Percentiles rank a stretch among this genome's conserved stretches.
phyloP scores from a whole-genome alignment of 257 asterid genomes.

The Solanum chilense region DNA sequence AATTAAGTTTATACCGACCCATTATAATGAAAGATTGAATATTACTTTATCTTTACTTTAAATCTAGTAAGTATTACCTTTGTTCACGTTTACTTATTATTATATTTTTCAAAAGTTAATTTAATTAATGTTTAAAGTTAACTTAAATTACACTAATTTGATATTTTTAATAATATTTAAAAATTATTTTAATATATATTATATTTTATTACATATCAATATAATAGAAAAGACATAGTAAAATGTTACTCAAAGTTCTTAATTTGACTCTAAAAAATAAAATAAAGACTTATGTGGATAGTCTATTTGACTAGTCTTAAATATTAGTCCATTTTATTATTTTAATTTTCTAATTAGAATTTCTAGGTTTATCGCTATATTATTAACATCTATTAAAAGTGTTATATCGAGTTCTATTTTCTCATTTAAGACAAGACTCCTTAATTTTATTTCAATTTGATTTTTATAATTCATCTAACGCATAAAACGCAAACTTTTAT shows the following conservation, averaged over 20 bases:
- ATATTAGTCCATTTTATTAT: neutral
- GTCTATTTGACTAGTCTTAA: neutral
- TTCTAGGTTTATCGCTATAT: neutral
- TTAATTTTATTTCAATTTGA: neutral
- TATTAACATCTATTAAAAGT: neutral
- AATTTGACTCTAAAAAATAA: too few species aligned
- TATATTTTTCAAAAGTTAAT: too few species aligned
- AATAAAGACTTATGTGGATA: too few species aligned
- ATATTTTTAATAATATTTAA: too few species aligned
- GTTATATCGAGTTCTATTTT: neutral
- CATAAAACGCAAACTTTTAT: neutral
- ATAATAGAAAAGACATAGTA: accelerated
- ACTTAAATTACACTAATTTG: too few species aligned
- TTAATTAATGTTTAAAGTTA: too few species aligned
- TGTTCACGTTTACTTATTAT: accelerated
- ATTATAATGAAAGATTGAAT: neutral
- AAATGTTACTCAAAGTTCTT: too few species aligned
- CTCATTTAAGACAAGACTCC: neutral
- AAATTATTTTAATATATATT: too few species aligned
- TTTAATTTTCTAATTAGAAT: neutral
- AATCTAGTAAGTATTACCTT: neutral
- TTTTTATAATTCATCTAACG: neutral
- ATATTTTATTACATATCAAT: too few species aligned
- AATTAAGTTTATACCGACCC: neutral
- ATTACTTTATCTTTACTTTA: neutral